Evolutionary conservation across 192 early-diverging fungal genomes (phyloP), one percentile per base, ranked within the genome.

Genomic region (Backusella tuberculispora): DNA sequence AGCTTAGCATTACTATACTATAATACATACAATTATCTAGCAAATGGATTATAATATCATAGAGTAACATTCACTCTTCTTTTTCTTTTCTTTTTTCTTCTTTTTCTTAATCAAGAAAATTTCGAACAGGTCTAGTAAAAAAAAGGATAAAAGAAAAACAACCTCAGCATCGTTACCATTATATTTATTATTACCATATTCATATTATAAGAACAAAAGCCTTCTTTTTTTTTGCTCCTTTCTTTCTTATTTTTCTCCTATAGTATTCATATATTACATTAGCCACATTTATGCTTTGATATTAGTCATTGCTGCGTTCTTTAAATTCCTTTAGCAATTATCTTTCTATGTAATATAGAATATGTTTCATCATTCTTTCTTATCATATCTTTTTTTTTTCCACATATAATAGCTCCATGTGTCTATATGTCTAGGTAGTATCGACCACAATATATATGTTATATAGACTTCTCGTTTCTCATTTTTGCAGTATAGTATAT

Each of bases 281-380:
- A 60, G 12, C 19, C n/a, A 10, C 5, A 5, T 56, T 21, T 56
- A 56, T 56, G 8, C 7, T 56, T 24, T 8, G 24, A 4, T 21
- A 60, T 10, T 60, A 60, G 5, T 8, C 26, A 60, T 2, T 10
- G 3, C 24, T 26, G 53, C 53, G 53, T 60, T 60, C 53, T 60
- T 60, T 60, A 24, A 60, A 60, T 60, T 60, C 21, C 21, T 13
- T 60, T 24, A 24, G 5, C 13, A 60, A 60, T 19, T 19, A 60
- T 26, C 21, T 56, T 50, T 13, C 10, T 21, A 24, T 24, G 26
- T 4, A 60, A 60, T 34, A 34, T 34, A 34, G 29, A 34, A 34
- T 34, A 60, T 60, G 53, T 60, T 60, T 60, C 53, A 26, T 60
- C 53, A 10, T 24, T 60, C 26, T 56, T 24, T 60, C 26, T 60